phyloP scores from a whole-genome alignment of 2,329 filamentous ascomycete species.

The Nannizzia gypsea region DNA sequence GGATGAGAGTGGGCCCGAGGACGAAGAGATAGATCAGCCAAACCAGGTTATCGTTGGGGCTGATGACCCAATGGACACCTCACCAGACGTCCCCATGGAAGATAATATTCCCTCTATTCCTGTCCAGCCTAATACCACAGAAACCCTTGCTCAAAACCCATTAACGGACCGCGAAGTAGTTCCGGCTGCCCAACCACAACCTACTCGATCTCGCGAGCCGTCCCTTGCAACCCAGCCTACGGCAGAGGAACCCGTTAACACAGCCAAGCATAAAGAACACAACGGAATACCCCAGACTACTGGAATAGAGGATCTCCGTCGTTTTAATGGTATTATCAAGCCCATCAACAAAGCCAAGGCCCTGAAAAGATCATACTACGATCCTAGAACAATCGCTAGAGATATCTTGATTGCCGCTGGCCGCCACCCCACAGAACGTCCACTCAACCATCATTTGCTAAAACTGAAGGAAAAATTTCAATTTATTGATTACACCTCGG shows the following conservation, averaged over 20 bases:
- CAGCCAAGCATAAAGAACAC: background rate
- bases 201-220: background rate
- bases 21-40: slow-evolving; percentile 11
- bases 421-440: slow-evolving; percentile 47
- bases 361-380: slow-evolving; percentile 41
- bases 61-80: background rate
- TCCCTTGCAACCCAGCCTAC: background rate
- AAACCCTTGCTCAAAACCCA: background rate
- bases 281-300: background rate
- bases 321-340: slow-evolving; percentile 32
- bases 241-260: background rate
- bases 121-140: background rate
- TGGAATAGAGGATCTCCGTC: slow-evolving; percentile 11
- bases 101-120: background rate
- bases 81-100: background rate
- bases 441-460: slow-evolving; percentile 49
- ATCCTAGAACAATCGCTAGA: slow-evolving; percentile 50
- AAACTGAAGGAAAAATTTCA: slow-evolving; percentile 33
- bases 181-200: background rate
- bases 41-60: slow-evolving; percentile 17
- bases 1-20: slow-evolving; percentile 20
- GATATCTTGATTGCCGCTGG: slow-evolving; percentile 52
- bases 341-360: slow-evolving; percentile 31
- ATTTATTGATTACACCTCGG: slow-evolving; percentile 35
- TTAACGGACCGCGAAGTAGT: slow-evolving; percentile 12